Conservation (phyloP, 2,329 filamentous ascomycete species). For the Aspergillus hortae region DNA sequence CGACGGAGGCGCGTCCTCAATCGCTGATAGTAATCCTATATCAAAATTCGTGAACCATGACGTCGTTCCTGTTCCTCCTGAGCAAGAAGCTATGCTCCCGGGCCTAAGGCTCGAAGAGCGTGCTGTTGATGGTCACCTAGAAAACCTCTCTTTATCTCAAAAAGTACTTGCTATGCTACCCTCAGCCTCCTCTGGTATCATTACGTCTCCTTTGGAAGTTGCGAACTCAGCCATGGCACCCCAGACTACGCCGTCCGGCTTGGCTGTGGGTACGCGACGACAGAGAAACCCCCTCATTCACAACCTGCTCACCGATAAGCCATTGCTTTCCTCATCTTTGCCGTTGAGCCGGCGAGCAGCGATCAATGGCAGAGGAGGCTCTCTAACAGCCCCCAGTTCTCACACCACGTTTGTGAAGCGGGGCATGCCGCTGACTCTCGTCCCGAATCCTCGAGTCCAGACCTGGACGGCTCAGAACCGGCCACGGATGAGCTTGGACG, state of each 20-base stretch:
- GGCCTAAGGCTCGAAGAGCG: conserved; percentile 11
- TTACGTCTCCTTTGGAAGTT: conserved; percentile 82
- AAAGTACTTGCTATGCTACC: conserved; percentile 72
- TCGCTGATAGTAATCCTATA: conserved; percentile 40
- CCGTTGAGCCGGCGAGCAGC: conserved; percentile 63
- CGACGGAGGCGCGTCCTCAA: conserved; percentile 13
- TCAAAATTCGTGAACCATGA: conserved; percentile 25
- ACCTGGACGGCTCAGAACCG: conserved; percentile 67
- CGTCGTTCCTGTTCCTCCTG: conserved; percentile 12
- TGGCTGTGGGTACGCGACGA: conserved; percentile 54
- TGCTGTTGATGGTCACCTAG: conserved; percentile 50
- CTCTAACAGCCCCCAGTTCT: conserved; percentile 38
- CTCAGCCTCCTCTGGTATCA: conserved; percentile 77
- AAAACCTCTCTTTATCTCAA: conserved; percentile 71
- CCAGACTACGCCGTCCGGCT: conserved; percentile 24
- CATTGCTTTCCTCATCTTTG: conserved; percentile 84
- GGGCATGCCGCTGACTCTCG: conserved; percentile 83
- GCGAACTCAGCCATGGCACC: conserved; percentile 54
- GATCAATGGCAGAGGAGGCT: conserved; percentile 26
- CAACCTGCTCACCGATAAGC: conserved; percentile 93
- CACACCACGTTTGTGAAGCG: conserved; percentile 82
- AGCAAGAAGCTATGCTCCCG: conserved; percentile 8
- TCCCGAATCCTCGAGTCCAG: conserved; percentile 64
- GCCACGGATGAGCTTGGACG: conserved; percentile 66
- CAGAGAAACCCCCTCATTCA: conserved; percentile 86